Base-by-base conservation (phyloP, 129 eudicot genomes). In the Solidago caesia region DNA sequence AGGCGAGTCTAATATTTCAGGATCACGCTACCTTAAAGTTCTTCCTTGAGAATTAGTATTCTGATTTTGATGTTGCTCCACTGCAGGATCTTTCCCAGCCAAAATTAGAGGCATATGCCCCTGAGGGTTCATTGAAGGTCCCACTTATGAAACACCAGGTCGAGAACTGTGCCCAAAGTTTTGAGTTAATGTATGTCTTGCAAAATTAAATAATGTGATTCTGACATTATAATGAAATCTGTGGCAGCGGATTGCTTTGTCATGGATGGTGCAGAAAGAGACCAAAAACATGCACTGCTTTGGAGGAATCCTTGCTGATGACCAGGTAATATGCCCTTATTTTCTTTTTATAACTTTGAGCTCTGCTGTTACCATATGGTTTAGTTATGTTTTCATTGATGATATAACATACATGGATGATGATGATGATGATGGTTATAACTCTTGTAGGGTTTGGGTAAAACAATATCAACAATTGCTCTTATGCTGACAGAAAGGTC, bases 261-360 rank as follows among this genome's bases (percentile, higher is more conserved):
- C 93, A 47, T 95, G 99, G 99, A 95, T 95, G 99, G 86, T 88
- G 65, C 91, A 89, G 67, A 95, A 91, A 80, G 99, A 95, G 83
- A 91, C 89, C 12, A 77, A 66, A 52, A 82, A 87, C 76, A 55
- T 66, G 72, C 87, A 82, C 47, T 95, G 99, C 78, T 85, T 84
- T 79, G 99, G 99, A 73, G 99, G 99, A 74, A 87, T 95, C 74
- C 95, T 95, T 84, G 99, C 99, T 4, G 99, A 95, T 84, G 99
- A 95, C 75, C 99, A 95, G 99, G 99, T 93, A 83, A 42, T 33
- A 25, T 77, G 26, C n/a, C 42, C 62, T 59, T 64, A 10, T 10
- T 42, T 16, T 21, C 21, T 57, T 21, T 44, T 39, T 72, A 39
- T 58, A 15, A 44, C 13, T 16, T 55, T 21, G 44, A 43, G 42